Percentiles rank a stretch among this genome's conserved stretches.
phyloP scores from a whole-genome alignment of 2,329 filamentous ascomycete genomes.

The Aspergillus calidoustus region DNA sequence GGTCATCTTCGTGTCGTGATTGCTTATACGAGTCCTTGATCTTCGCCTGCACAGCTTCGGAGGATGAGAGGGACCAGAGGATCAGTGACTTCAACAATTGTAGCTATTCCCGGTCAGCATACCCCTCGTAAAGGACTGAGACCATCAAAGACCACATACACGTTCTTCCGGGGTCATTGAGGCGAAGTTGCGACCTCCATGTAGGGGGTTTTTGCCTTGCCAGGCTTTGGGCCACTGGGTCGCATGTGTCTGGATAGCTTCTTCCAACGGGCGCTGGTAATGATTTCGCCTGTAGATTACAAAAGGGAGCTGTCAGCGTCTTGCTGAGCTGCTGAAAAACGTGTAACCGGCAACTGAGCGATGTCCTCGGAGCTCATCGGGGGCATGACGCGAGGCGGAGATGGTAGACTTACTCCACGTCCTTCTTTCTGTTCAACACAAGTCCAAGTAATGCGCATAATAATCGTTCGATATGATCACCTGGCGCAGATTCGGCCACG shows the following conservation, averaged over 20 bases:
- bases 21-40: conserved; percentile 91
- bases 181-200: conserved; percentile 78
- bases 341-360: conserved; percentile 1
- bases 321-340: background rate
- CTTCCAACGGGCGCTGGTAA: conserved; percentile 90
- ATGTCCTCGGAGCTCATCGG: background rate
- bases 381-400: conserved; percentile 16
- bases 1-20: conserved; percentile 74
- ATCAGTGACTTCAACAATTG: conserved; percentile 80
- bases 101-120: conserved; percentile 60
- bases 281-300: conserved; percentile 73
- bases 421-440: conserved; percentile 95
- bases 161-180: conserved; percentile 80
- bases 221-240: conserved; percentile 86
- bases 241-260: conserved; percentile 83
- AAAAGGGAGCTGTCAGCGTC: conserved; percentile 36
- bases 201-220: conserved; percentile 81
- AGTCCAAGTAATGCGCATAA: conserved; percentile 87
- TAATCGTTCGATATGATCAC: conserved; percentile 83
- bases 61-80: conserved; percentile 87
- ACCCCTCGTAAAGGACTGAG: background rate
- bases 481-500: conserved; percentile 75
- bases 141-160: conserved; percentile 57
- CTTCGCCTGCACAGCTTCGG: conserved; percentile 77
- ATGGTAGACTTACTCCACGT: conserved; percentile 80